Base-by-base conservation (phyloP, 2,329 filamentous ascomycete species). In the Westerdykella ornata region DNA sequence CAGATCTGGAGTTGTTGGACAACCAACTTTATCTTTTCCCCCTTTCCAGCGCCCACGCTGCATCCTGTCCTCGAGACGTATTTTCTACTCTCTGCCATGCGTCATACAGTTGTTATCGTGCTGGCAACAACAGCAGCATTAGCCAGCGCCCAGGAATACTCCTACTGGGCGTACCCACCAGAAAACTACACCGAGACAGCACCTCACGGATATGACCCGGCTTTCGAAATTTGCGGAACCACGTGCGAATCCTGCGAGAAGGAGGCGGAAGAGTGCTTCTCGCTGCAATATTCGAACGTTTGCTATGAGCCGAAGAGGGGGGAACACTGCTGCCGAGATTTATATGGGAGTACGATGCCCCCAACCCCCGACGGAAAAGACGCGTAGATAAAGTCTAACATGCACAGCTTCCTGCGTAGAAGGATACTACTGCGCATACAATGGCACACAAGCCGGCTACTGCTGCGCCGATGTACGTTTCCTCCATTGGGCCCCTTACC, bases 381-480 rank as follows among this genome's bases (percentile, higher is more conserved):
- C 22, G 22, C 22, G 17, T 13, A 30, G 11, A 33, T 12, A 9
- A 26, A 5, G 13, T 14, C 38, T 47, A 18, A 47, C 14, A 15
- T 19, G 35, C 8, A 18, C 20, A 49, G 44, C 45, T 18, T 39
- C 44, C 5, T 51, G 48, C 33, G 19, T 18, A 14, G 18, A 45
- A 5, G 46, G 36, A 18, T 48, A 37, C 32, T 48, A 46, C 33
- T 51, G 48, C 33, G 48, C 45, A 3, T 51, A 51, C 28, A 39
- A 46, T 22, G 32, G 19, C 16, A 29, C 35, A 3, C 28, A 46
- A n/a, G 36, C 43, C 4, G 47, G 39, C 6, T 48, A 38, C 30
- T 50, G 47, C 19, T 48, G 48, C 38, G 35, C 29, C 13, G 33
- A 44, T 14, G 45, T 50, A 17, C 13, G 47, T 39, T 17, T 15